Evolutionary conservation across 305 asterid species (phyloP).

Genomic region (Withania somnifera): DNA sequence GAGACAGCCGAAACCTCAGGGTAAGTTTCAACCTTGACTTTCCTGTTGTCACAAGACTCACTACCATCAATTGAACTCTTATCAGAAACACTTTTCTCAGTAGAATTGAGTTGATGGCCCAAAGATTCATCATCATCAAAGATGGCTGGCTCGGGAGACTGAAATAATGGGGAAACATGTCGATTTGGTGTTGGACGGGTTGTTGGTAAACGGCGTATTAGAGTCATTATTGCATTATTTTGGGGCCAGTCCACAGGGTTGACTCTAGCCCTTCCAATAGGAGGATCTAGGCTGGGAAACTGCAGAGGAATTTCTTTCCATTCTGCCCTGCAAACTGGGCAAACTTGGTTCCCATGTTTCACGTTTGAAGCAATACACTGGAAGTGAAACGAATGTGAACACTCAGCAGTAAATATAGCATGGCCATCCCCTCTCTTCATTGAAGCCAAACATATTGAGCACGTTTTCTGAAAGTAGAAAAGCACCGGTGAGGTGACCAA

Average conservation of each 20-base stretch:
- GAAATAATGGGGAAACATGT: not conserved
- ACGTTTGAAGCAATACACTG: slow-evolving; percentile 11
- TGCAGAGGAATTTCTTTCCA: slow-evolving; percentile 13
- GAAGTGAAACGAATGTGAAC: slow-evolving; percentile 13
- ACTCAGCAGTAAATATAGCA: slow-evolving; percentile 11
- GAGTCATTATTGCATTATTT: slow-evolving; percentile 3
- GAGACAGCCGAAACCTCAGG: slow-evolving; percentile 3
- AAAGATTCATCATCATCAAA: slow-evolving; percentile 11
- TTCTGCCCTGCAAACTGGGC: slow-evolving; percentile 11
- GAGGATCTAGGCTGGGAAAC: slow-evolving; percentile 4
- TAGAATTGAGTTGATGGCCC: not conserved
- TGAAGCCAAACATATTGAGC: slow-evolving; percentile 12
- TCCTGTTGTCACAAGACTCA: not conserved
- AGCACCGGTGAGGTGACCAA: not conserved
- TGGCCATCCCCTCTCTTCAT: slow-evolving; percentile 11
- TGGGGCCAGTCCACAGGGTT: slow-evolving; percentile 4
- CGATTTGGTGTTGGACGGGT: not conserved
- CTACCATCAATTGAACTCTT: not conserved
- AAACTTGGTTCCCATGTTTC: slow-evolving; percentile 9
- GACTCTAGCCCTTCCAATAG: slow-evolving; percentile 5
- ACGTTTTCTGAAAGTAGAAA: slow-evolving; percentile 4
- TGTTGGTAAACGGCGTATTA: not conserved
- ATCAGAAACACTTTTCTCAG: not conserved
- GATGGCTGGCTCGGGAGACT: slow-evolving; percentile 6
- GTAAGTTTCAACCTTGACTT: not conserved